A percentile compares a stretch with the other conserved stretches of the same genome.
phyloP scores from a whole-genome alignment of 805 yeast species.

The Clavispora phyllophila region DNA sequence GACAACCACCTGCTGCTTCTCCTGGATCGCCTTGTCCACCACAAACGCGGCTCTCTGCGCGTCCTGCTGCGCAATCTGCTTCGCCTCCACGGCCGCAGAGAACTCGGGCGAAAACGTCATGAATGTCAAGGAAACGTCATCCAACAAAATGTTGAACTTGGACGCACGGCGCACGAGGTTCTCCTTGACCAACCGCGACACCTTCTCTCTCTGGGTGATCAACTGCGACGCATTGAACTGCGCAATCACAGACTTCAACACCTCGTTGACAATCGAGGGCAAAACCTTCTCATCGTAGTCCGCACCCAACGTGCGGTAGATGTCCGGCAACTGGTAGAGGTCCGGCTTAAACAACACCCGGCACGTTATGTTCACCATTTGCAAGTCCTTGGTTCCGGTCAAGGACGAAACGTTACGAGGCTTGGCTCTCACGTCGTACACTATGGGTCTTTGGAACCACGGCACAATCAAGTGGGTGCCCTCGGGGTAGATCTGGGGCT shows the following conservation, averaged over 20 bases:
- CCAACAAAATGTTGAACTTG: conserved; percentile 80
- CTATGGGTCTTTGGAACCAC: conserved; percentile 89
- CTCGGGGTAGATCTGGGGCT: conserved; percentile 76
- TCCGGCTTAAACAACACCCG: conserved; percentile 92
- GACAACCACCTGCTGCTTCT: conserved; percentile 94
- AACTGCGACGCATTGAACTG: conserved; percentile 98
- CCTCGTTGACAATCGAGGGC: conserved; percentile 98
- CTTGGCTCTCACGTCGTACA: conserved; percentile 90
- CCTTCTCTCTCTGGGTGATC: conserved; percentile 98
- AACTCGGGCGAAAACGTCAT: conserved; percentile 99
- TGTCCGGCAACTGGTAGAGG: conserved; percentile 67
- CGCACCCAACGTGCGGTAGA: conserved; percentile 86
- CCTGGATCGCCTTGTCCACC: conserved; percentile 96
- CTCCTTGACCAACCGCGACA: conserved; percentile 85
- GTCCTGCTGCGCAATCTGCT: conserved; percentile 98
- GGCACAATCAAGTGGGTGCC: conserved; percentile 95
- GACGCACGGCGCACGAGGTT: conserved; percentile 86
- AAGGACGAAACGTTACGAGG: conserved; percentile 91
- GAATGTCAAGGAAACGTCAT: conserved; percentile 92
- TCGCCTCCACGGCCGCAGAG: conserved; percentile 95
- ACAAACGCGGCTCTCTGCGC: conserved; percentile 97
- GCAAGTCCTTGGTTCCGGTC: conserved; percentile 96
- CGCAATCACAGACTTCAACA: conserved; percentile 92
- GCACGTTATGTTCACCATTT: conserved; percentile 99
- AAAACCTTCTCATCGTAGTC: conserved; percentile 96